phyloP scores from a whole-genome alignment of 768 basidiomycete genomes.

The Peribolospora kevripleyi region DNA sequence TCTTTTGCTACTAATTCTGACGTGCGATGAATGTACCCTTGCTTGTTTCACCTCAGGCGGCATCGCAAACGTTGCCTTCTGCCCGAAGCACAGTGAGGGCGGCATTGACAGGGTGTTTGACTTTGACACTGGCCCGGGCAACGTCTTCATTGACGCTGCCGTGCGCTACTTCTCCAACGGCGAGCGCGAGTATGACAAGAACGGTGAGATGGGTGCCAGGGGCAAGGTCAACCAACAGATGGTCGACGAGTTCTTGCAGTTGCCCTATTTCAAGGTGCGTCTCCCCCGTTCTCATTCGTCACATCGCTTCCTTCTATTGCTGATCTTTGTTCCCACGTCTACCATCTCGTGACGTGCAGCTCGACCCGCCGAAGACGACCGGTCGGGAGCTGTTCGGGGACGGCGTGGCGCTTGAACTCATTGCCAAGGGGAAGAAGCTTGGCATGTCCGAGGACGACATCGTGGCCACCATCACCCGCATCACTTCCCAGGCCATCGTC shows the following conservation, averaged over 20 bases:
- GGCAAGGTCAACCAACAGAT: slow-evolving; percentile 11
- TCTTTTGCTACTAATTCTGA: not conserved
- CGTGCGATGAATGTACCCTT: not conserved
- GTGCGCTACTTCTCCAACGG: slow-evolving; percentile 11
- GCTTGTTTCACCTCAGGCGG: no score
- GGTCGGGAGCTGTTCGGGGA: slow-evolving; percentile 11
- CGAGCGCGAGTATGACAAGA: slow-evolving; percentile 11
- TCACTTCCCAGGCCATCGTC: slow-evolving; percentile 13
- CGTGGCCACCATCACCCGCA: slow-evolving; percentile 12
- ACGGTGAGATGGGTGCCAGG: slow-evolving; percentile 10
- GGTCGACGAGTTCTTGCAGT: slow-evolving; percentile 11
- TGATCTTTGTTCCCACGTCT: not conserved
- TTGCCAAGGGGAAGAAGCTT: slow-evolving; percentile 4
- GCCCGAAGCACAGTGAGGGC: slow-evolving; percentile 6
- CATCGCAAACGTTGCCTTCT: slow-evolving; percentile 14
- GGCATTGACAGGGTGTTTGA: slow-evolving; percentile 7
- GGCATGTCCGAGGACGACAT: slow-evolving; percentile 10
- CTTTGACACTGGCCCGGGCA: slow-evolving; percentile 14
- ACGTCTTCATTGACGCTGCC: slow-evolving; percentile 13
- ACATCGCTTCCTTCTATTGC: no score
- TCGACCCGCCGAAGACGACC: not conserved
- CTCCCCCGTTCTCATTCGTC: slow-evolving; percentile 9
- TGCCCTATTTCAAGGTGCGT: slow-evolving; percentile 9
- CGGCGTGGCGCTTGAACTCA: slow-evolving; percentile 9
- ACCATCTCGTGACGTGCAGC: not conserved